Base-by-base conservation (phyloP, 2,329 filamentous ascomycete species). In the Chrysosphaeria jannelii region DNA sequence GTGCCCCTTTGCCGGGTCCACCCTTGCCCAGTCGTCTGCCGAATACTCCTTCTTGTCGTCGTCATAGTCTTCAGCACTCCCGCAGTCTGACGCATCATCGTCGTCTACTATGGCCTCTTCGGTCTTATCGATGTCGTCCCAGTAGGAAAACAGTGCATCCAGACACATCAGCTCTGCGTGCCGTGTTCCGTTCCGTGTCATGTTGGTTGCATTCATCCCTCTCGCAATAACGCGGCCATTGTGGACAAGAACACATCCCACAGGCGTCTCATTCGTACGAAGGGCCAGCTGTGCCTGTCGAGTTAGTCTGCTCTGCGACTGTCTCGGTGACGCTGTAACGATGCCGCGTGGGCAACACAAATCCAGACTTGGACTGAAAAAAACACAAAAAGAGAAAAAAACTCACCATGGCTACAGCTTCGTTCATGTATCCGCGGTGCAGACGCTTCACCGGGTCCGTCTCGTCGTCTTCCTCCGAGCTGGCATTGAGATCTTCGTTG, bases 131-230 rank as follows among this genome's bases (percentile, higher is more conserved):
- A 31, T 25, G 3, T 39, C 30, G 13, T 39, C 33, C 19, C 38
- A 39, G 21, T 47, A 46, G 9, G 53, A 54, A 17, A 59, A 40
- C 8, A 62, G 41, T 11, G 58, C 53, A 10, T 48, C 50, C 22
- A 97, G 55, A 22, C 79, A 85, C 45, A 93, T 67, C 39, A 93
- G 88, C 42, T 97, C 85, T 21, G 85, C 85, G 43, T 97, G 85
- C 13, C 79, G 65, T 22, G 85, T 93, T 21, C 85, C 85, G 48
- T 89, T 65, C 22, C 81, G 63, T 13, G 72, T 85, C 34, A 72
- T 57, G 37, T 91, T 97, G 25, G 85, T 97, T 31, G 88, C 85
- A 37, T 97, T 97, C 72, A 91, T 91, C 30, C 85, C 85, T 31
- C 58, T 60, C 20, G 75, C 79, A 32, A 97, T 78, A 31, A 91